Base-by-base conservation (phyloP, 129 eudicot genomes). In the Artemisia tridentata region DNA sequence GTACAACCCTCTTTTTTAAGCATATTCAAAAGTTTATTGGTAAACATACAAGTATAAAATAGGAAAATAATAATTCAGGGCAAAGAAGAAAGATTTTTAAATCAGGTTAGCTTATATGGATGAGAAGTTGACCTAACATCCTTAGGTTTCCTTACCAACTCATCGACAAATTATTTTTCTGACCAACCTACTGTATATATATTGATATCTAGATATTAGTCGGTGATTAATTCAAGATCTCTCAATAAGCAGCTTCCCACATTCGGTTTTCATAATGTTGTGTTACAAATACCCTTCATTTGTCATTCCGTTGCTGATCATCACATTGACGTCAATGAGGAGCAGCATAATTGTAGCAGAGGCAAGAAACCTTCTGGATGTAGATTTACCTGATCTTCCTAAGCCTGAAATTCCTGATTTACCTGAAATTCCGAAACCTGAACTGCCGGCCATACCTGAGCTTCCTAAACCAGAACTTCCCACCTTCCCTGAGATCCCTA, bases 311-410 rank as follows among this genome's bases (percentile, higher is more conserved):
- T 50, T 80, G 65, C 20, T 80, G 54, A 73, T 80, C 67, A 71
- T 80, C 69, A 66, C 78, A 17, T 58, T 80, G 23, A 68, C 81
- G 0, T 80, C 78, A 25, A 80, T 76, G 67, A 66, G 61, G 5
- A 71, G n/a, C 68, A 55, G 63, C 74, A 57, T 68, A 15, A 75
- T 76, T 21, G 2, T 80, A 61, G 78, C 74, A 0, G 81, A 80
- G 18, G 81, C 81, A 48, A 75, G 84, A 76, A 56, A 59, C 60
- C 78, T 71, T 80, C 52, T 80, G 4, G 84, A 75, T 65, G 76
- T 75, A 65, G 50, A 54, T n/a, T 51, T 80, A 18, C 78, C 81
- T 6, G 78, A 80, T 21, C 65, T 80, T 64, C 81, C 81, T 5
- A 75, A 64, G 17, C 72, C 54, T 7, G 73, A 75, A 64, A 15